Conservation (phyloP, 129 eudicot genomes). For the Chrysanthemum seticuspe region DNA sequence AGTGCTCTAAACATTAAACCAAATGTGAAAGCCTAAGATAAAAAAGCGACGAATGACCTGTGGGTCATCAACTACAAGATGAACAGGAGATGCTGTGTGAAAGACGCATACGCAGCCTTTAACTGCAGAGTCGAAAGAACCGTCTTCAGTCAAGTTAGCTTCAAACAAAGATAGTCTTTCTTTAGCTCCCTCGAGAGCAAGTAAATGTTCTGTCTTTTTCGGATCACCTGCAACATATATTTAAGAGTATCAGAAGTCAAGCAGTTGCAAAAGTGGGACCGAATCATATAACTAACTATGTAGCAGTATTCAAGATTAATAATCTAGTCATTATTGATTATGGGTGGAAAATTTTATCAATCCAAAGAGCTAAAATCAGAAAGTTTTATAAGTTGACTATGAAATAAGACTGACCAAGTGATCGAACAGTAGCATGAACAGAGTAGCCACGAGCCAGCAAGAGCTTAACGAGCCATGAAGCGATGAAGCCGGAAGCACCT, state of each 20-base stretch:
- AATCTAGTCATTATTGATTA: no score
- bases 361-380: background rate
- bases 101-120: no score
- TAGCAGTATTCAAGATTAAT: no score
- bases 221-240: background rate
- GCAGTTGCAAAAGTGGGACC: background rate
- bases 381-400: background rate
- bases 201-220: background rate
- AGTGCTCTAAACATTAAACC: no score
- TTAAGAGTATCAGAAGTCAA: no score
- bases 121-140: background rate
- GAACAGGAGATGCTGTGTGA: no score
- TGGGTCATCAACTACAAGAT: no score
- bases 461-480: slow-evolving; percentile 60
- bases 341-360: no score
- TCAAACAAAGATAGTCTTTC: background rate
- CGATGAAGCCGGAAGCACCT: slow-evolving; percentile 61
- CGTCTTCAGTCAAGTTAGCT: background rate
- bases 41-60: no score
- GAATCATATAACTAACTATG: background rate
- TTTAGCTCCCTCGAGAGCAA: background rate
- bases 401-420: slow-evolving; percentile 23
- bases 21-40: no score
- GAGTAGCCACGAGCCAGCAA: slow-evolving; percentile 49
- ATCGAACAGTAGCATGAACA: slow-evolving; percentile 33